These are phyloP conservation scores for Alternaria dauci DNA, from an alignment of 2,329 filamentous ascomycete species.

Conservation along the genomic window DNA sequence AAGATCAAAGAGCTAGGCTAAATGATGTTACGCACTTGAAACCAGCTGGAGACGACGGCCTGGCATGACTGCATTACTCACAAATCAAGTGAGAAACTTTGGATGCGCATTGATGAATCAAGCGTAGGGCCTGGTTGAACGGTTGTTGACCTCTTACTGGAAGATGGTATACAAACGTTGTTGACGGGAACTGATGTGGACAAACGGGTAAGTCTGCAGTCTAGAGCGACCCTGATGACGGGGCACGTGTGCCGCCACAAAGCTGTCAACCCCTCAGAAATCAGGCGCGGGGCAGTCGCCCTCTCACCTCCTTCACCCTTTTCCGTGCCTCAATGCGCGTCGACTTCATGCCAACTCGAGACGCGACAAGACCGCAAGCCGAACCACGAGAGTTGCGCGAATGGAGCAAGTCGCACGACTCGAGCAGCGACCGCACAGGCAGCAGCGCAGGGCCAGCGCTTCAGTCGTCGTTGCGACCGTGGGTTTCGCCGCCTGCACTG, in stretches of 20 bases:
- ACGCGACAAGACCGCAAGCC: background rate
- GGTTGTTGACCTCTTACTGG: background rate
- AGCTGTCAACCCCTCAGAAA: background rate
- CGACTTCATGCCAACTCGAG: background rate
- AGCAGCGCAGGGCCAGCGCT: conserved; percentile 17
- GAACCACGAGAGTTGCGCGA: background rate
- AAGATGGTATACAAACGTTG: background rate
- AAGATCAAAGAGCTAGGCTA: background rate
- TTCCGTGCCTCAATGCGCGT: background rate
- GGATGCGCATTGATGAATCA: background rate
- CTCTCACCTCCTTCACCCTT: conserved; percentile 1
- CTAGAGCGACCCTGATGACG: background rate
- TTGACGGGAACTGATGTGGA: background rate
- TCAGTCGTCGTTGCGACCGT: background rate
- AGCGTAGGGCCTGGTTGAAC: background rate
- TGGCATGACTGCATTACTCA: background rate
- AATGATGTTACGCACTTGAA: conserved; percentile 5
- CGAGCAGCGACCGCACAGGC: conserved; percentile 6
- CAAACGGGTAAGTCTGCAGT: conserved; percentile 7
- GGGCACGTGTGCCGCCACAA: conserved; percentile 17
- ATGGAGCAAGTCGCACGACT: conserved; percentile 3
- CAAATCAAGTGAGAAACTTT: background rate
- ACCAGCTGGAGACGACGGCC: conserved; percentile 4
- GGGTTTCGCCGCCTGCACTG: background rate
- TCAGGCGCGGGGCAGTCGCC: conserved; percentile 2